phyloP scores from a whole-genome alignment of 2,329 filamentous ascomycete genomes.

The Ophiostoma australiae region DNA sequence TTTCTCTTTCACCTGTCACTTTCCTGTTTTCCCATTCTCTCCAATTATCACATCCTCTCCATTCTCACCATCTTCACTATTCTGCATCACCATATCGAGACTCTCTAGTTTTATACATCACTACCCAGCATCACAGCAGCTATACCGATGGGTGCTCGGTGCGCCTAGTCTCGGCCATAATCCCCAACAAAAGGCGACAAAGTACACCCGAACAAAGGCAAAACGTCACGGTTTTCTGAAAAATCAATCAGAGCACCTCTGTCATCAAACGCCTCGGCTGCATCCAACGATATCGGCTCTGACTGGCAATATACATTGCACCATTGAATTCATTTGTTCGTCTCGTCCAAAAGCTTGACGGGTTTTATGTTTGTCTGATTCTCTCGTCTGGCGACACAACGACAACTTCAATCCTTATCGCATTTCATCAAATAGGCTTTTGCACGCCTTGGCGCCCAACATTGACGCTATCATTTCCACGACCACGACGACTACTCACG shows the following conservation, averaged over 20 bases:
- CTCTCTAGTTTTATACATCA: not conserved
- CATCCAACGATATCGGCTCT: not conserved
- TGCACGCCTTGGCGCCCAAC: slow-evolving; percentile 1
- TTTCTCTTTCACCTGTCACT: not conserved
- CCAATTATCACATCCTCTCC: not conserved
- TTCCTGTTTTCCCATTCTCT: not conserved
- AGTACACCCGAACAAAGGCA: slow-evolving; percentile 7
- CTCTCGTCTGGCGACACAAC: not conserved
- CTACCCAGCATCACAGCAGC: not conserved
- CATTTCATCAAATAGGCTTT: not conserved
- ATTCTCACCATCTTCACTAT: not conserved
- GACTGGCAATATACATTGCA: not conserved
- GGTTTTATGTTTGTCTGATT: not conserved
- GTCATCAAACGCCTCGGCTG: slow-evolving; percentile 1
- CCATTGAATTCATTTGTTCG: not conserved
- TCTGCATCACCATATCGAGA: not conserved
- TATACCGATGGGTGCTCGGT: not conserved
- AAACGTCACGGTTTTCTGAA: not conserved
- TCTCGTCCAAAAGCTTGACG: not conserved
- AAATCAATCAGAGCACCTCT: not conserved
- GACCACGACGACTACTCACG: not conserved
- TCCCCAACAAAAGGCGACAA: slow-evolving; percentile 9
- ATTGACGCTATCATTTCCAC: not conserved
- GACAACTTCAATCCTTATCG: not conserved
- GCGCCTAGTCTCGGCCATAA: not conserved